Percentiles rank a stretch among this genome's conserved stretches.
Evolutionary conservation across 148 eudicot species (phyloP).

Genomic region (Cornus suecica): DNA sequence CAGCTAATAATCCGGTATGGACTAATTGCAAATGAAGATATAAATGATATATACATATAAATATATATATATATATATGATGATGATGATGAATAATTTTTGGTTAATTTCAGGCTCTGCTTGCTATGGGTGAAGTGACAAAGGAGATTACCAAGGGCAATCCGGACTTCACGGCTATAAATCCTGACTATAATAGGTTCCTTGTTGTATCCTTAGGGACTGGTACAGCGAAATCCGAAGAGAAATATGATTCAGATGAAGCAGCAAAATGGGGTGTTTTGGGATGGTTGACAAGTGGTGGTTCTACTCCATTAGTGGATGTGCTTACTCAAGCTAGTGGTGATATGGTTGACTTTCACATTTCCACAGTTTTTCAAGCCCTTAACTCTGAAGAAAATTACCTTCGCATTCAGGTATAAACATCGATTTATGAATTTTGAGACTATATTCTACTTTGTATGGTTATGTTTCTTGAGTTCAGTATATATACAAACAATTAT

Average conservation of each 20-base stretch:
- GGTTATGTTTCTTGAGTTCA: background rate
- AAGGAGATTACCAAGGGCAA: constrained; percentile 28
- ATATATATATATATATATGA: too few species aligned
- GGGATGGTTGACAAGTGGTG: constrained; percentile 31
- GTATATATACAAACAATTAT: background rate
- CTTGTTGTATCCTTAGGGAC: constrained; percentile 42
- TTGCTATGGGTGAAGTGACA: constrained; percentile 40
- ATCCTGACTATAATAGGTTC: constrained; percentile 30
- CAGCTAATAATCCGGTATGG: constrained; percentile 52
- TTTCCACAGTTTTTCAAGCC: constrained; percentile 29
- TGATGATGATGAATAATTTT: background rate
- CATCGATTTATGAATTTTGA: background rate
- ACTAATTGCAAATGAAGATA: too few species aligned
- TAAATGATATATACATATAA: too few species aligned
- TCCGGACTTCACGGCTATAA: constrained; percentile 29
- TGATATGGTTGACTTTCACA: constrained; percentile 49
- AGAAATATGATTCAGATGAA: constrained; percentile 23
- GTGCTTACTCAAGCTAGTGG: constrained; percentile 35
- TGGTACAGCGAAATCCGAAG: constrained; percentile 23
- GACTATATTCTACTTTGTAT: background rate
- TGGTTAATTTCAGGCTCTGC: constrained; percentile 23
- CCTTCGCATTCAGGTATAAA: constrained; percentile 38
- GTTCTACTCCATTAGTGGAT: constrained; percentile 35
- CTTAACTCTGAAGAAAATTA: constrained; percentile 36
- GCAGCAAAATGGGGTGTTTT: constrained; percentile 37